phyloP scores from a whole-genome alignment of 2,329 filamentous ascomycete species.

The Fusarium udum region DNA sequence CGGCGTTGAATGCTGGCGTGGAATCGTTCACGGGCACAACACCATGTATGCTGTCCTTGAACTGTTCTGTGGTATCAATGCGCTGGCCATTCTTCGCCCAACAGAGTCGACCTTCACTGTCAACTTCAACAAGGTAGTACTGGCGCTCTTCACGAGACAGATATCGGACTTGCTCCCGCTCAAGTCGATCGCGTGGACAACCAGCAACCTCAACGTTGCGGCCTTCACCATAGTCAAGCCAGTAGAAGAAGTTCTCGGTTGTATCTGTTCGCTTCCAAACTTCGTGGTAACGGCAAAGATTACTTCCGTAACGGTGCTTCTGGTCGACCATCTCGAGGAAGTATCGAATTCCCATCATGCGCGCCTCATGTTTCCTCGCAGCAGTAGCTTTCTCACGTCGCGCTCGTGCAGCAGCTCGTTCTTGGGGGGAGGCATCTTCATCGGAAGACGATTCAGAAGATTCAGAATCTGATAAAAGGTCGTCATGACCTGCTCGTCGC shows the following conservation, averaged over 20 bases:
- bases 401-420: constrained; percentile 51
- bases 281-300: constrained; percentile 81
- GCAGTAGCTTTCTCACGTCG: constrained; percentile 60
- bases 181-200: constrained; percentile 78
- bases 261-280: constrained; percentile 83
- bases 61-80: constrained; percentile 80
- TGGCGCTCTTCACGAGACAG: constrained; percentile 82
- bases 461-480: constrained; percentile 57
- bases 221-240: constrained; percentile 86
- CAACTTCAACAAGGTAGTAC: constrained; percentile 82
- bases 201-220: constrained; percentile 73
- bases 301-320: constrained; percentile 88
- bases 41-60: constrained; percentile 81
- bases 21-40: constrained; percentile 71
- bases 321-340: constrained; percentile 86
- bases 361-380: constrained; percentile 71
- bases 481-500: constrained; percentile 76
- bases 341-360: constrained; percentile 86
- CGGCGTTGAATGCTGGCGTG: constrained; percentile 61
- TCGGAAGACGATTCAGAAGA: constrained; percentile 44
- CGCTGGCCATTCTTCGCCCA: constrained; percentile 85
- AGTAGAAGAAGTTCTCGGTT: constrained; percentile 91
- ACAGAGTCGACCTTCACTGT: constrained; percentile 77
- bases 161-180: constrained; percentile 84
- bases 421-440: constrained; percentile 47